Percentiles rank a stretch among this genome's conserved stretches.
These are phyloP conservation scores for Populus hybrid DNA, from an alignment of 441 rosid genomes.

Conservation along the genomic window DNA sequence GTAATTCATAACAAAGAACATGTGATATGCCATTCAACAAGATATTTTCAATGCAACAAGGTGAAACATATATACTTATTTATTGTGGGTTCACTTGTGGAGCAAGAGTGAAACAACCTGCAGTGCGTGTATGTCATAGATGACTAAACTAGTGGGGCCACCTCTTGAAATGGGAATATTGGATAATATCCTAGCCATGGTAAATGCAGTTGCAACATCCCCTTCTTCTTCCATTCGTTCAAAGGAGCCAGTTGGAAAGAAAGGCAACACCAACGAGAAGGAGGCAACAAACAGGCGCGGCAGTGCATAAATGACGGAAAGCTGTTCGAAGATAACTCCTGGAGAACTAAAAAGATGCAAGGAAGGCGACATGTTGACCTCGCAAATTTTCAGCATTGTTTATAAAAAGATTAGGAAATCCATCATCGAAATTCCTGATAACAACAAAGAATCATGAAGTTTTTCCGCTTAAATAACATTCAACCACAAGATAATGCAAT, in stretches of 20 bases:
- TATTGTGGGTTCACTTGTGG: background rate
- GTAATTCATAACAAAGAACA: background rate
- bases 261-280: slow-evolving; percentile 86
- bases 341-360: no score
- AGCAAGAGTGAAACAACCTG: slow-evolving; percentile 45
- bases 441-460: no score
- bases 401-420: no score
- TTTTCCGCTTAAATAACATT: no score
- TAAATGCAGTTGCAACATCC: slow-evolving; percentile 96
- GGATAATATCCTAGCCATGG: slow-evolving; percentile 94
- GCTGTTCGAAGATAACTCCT: no score
- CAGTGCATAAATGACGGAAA: no score
- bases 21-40: background rate
- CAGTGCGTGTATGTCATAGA: slow-evolving; percentile 94
- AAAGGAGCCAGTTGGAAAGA: slow-evolving; percentile 96
- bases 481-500: no score
- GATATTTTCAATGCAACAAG: background rate
- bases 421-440: no score
- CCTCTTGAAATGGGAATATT: slow-evolving; percentile 95
- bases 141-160: slow-evolving; percentile 93
- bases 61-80: background rate
- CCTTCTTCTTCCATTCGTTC: slow-evolving; percentile 99
- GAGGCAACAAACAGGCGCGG: slow-evolving; percentile 84
- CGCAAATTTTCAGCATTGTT: no score
- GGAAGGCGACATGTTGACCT: no score